Conservation (phyloP, 73 alveolate genomes). For the Tetrahymena borealis region DNA sequence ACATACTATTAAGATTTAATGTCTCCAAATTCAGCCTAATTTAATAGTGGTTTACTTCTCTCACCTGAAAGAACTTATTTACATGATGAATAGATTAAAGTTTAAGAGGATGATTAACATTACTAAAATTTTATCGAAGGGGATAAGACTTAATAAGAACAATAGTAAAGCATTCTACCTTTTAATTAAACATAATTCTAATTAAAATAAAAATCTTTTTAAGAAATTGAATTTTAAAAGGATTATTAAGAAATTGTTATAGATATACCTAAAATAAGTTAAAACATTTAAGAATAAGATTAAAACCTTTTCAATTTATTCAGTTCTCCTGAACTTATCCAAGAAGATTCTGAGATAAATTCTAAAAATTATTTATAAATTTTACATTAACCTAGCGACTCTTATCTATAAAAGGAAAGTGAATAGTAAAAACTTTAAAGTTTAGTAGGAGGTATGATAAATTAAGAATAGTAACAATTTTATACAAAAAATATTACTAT, state of each 20-base stretch:
- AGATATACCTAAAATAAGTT: not conserved
- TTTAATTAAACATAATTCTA: not conserved
- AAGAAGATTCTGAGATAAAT: too few relatives aligned
- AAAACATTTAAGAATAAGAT: not conserved
- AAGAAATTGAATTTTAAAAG: not conserved
- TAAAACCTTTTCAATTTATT: not conserved
- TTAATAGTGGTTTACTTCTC: not conserved
- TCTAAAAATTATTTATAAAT: too few relatives aligned
- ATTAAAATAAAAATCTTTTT: not conserved
- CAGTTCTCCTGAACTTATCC: too few relatives aligned
- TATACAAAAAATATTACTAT: too few relatives aligned
- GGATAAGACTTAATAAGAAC: not conserved
- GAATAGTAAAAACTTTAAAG: too few relatives aligned
- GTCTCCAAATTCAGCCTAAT: not conserved
- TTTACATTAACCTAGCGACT: too few relatives aligned
- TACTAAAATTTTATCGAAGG: not conserved
- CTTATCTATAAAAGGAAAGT: too few relatives aligned
- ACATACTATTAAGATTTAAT: not conserved
- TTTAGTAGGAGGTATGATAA: too few relatives aligned
- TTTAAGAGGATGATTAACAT: not conserved
- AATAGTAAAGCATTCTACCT: too few relatives aligned
- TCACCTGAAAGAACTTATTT: not conserved
- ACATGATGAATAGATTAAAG: not conserved
- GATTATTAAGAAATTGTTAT: not conserved
- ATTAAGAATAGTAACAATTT: too few relatives aligned